Evolutionary conservation across 2,329 filamentous ascomycete species (phyloP), one percentile per base, ranked within the genome.

Genomic region (Trichoderma sp.): DNA sequence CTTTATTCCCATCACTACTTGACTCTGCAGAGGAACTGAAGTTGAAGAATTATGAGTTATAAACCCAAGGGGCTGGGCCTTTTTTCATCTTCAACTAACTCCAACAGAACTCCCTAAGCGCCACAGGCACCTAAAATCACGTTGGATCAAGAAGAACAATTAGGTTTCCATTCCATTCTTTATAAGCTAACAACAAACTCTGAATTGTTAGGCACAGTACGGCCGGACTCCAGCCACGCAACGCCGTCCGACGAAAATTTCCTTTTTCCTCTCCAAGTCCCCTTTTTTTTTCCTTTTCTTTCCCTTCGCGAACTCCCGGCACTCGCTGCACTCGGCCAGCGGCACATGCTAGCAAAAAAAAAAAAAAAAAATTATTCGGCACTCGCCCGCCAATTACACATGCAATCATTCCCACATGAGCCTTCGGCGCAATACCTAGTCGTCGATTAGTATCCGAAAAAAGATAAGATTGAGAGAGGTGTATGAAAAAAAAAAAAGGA

Each of bases 361-460:
- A n/a, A n/a, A n/a, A n/a, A 7, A 29, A 29, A 4, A 7, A 29
- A 29, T 29, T 29, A 29, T 29, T n/a, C 39, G 39, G 39, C 39
- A 45, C 39, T 45, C 39, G 39, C 39, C 19, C 2, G 39, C 39
- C 39, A 45, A 45, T 19, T 45, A n/a, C 48, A 52, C 48, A 52
- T 52, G 48, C 13, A n/a, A 52, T 27, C 48, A 27, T 25, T 12
- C 13, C 45, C 10, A 1, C 12, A 5, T 17, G 12, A 35, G 7
- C 19, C 19, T 34, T 27, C 56, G 34, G 35, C 56, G 56, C 37
- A 60, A 32, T 32, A 45, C n/a, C 29, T 54, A 22, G 27, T 42
- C 45, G 37, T 60, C 57, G 57, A 22, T 60, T 60, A 56, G 57
- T 60, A 45, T 60, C 37, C 57, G 57, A 60, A 60, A 39, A 39